Base-by-base conservation (phyloP, 2,329 filamentous ascomycete genomes). In the Xylariomycetidae sp. region DNA sequence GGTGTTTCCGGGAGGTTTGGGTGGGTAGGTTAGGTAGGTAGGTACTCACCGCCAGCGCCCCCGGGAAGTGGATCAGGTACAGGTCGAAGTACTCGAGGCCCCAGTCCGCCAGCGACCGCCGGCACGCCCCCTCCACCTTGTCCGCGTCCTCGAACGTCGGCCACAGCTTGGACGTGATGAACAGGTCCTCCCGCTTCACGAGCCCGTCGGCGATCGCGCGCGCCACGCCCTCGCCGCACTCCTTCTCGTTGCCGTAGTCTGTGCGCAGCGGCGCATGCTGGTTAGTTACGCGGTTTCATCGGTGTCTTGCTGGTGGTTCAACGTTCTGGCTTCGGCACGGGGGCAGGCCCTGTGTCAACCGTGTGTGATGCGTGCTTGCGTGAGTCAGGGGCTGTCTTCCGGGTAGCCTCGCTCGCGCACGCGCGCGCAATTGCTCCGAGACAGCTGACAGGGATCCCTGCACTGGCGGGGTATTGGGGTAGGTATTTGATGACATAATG, bases 121-220 rank as follows among this genome's bases (percentile, higher is more conserved):
- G 76, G 61, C 70, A 74, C 56, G 92, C 87, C 38, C 79, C 79
- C 63, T 82, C 77, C 42, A 90, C 85, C 49, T 74, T 73, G 48
- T 90, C 80, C 49, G 71, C 72, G 53, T 90, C 82, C 70, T 94
- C 86, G 76, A 88, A 94, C 47, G 80, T 81, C 68, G 90, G 88
- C 87, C 88, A 94, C 38, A 95, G 81, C 72, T 94, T 95, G 63
- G 82, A 87, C 45, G 89, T 84, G 56, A 95, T 79, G 76, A 94
- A 94, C 57, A 94, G 82, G 16, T 95, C 86, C 62, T 85, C 78
- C 39, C 85, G 82, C 69, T 81, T 87, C 49, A 89, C 84, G 38
- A 90, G 61, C 26, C 85, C 83, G 8, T 92, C 85, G 55, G 82
- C 74, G 63, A 92, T 86, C 52, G 85, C 85, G 48, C 82, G 82